A percentile compares a stretch with the other conserved stretches of the same genome.
phyloP scores from a whole-genome alignment of 352 stramenopile species.

The Ophiocytium majus region DNA sequence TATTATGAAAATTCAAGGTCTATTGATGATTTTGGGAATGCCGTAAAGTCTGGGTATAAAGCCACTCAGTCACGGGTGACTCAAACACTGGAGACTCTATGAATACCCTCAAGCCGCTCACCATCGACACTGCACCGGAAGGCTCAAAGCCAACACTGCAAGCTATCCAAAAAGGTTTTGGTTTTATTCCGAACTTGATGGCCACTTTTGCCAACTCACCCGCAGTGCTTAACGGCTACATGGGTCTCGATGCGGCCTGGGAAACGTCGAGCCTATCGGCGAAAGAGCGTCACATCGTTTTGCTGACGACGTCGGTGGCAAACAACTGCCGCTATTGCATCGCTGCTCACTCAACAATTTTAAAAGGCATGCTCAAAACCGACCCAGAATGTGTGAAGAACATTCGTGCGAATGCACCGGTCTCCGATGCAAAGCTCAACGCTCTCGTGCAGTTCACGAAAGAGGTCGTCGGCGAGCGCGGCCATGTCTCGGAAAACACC shows the following conservation, averaged over 20 bases:
- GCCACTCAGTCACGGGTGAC: background rate
- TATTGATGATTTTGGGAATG: background rate
- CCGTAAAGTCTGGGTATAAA: constrained; percentile 8
- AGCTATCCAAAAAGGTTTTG: constrained; percentile 8
- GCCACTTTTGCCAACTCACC: constrained; percentile 7
- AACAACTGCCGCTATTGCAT: background rate
- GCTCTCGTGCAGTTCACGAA: background rate
- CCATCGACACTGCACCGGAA: background rate
- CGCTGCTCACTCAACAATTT: constrained; percentile 2
- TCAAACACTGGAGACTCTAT: constrained; percentile 14
- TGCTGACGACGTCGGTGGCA: background rate
- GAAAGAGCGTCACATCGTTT: background rate
- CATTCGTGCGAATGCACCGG: background rate
- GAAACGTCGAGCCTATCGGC: background rate
- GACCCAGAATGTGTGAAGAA: background rate
- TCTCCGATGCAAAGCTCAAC: constrained; percentile 8
- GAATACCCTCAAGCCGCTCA: background rate
- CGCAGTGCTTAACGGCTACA: constrained; percentile 6
- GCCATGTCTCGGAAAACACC: background rate
- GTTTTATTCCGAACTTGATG: constrained; percentile 7
- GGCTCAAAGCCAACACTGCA: background rate
- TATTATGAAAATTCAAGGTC: constrained; percentile 27
- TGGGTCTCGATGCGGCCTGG: constrained; percentile 6
- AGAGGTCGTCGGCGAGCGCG: background rate
- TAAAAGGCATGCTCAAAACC: background rate